A percentile compares a stretch with the other conserved stretches of the same genome.
Conservation (phyloP, 2,329 filamentous ascomycete genomes). For the Pseudogymnoascus sp. region DNA sequence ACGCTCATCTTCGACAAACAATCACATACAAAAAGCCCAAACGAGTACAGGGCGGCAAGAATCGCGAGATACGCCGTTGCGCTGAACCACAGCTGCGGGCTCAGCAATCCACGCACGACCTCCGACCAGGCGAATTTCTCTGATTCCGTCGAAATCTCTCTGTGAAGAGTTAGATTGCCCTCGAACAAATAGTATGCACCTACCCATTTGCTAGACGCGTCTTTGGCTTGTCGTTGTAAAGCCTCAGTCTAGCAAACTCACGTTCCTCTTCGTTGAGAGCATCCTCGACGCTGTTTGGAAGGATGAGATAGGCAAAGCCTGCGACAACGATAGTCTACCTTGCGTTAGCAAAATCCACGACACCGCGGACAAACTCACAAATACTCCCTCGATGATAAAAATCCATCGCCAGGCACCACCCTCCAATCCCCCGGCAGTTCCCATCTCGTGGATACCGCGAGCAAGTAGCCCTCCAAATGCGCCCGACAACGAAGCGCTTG, state of each 20-base stretch:
- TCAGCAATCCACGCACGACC: slow-evolving; percentile 53
- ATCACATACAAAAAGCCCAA: slow-evolving; percentile 46
- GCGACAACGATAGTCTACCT: slow-evolving; percentile 49
- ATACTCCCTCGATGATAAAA: slow-evolving; percentile 47
- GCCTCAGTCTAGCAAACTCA: slow-evolving; percentile 22
- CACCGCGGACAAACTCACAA: slow-evolving; percentile 31
- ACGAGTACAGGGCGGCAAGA: slow-evolving; percentile 26
- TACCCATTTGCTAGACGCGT: slow-evolving; percentile 18
- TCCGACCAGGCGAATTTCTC: slow-evolving; percentile 55
- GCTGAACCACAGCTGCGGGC: slow-evolving; percentile 55
- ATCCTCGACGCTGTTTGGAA: slow-evolving; percentile 49
- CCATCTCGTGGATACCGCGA: slow-evolving; percentile 54
- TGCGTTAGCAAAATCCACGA: slow-evolving; percentile 20
- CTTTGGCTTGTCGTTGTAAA: slow-evolving; percentile 23
- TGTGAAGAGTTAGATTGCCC: not conserved
- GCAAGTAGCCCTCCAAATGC: slow-evolving; percentile 51
- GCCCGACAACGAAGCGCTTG: slow-evolving; percentile 56
- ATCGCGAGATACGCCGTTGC: slow-evolving; percentile 39
- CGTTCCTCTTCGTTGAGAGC: slow-evolving; percentile 48
- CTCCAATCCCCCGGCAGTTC: slow-evolving; percentile 37
- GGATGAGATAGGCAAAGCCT: slow-evolving; percentile 41
- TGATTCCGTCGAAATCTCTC: slow-evolving; percentile 15
- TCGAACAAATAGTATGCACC: not conserved
- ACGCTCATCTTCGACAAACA: not conserved
- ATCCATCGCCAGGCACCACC: slow-evolving; percentile 41